Percentiles rank a stretch among this genome's conserved stretches.
phyloP scores from a whole-genome alignment of 495 filamentous ascomycete genomes.

The Neurospora sp. region DNA sequence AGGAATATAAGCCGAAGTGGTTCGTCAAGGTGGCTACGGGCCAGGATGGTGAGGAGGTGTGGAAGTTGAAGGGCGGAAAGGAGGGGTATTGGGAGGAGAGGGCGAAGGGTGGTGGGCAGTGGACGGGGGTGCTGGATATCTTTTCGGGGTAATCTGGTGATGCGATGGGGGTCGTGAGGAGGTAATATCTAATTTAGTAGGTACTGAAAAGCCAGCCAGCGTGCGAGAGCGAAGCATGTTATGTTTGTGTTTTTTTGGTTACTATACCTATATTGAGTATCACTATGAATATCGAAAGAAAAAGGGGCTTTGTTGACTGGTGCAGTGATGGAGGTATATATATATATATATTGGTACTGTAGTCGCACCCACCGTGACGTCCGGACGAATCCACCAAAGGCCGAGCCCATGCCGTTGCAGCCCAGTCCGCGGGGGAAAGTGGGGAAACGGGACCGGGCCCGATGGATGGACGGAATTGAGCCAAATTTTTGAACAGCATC shows the following conservation, averaged over 20 bases:
- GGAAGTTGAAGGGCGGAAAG: slow-evolving; percentile 69
- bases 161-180: background rate
- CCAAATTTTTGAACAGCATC: background rate
- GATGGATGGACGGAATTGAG: background rate
- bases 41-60: slow-evolving; percentile 59
- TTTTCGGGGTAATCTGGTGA: slow-evolving; percentile 33
- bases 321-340: background rate
- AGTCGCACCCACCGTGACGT: background rate
- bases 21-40: slow-evolving; percentile 54
- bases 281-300: background rate
- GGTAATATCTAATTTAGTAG: background rate
- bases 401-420: background rate
- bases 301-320: background rate
- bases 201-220: background rate
- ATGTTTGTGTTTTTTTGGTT: background rate
- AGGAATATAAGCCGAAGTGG: slow-evolving; percentile 67
- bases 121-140: slow-evolving; percentile 61
- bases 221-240: background rate
- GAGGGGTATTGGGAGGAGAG: slow-evolving; percentile 92
- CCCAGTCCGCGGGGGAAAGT: background rate
- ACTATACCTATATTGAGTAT: background rate
- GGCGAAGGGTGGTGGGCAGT: slow-evolving; percentile 42
- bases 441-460: background rate
- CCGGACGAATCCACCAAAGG: background rate
- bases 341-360: background rate